Evolutionary conservation across 441 rosid species (phyloP), one percentile per base, ranked within the genome.

Genomic region (Populus trichocarpa): DNA sequence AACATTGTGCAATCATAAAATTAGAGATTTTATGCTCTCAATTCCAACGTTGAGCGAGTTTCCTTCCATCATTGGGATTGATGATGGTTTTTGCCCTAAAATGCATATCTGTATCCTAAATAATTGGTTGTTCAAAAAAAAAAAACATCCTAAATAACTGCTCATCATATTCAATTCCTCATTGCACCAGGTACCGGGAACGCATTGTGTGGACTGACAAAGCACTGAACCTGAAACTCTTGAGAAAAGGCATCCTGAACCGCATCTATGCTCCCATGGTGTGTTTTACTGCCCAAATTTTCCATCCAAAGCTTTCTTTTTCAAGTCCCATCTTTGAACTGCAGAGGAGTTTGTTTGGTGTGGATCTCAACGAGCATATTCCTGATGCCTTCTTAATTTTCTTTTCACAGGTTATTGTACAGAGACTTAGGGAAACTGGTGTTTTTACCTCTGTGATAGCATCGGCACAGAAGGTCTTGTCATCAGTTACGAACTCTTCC

Each of bases 181-280:
- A 57, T 36, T 77, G 46, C 70, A 80, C 38, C 78, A 96, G 99
- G 99, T 96, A 93, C 71, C 88, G 77, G 38, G 95, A 93, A 73
- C 93, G 78, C 53, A 85, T 95, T 13, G 98, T 95, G 46, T 95
- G 99, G 99, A 81, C 90, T 12, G 95, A 95, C 77, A 76, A 79
- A 73, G 50, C 77, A 3, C 35, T 89, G 84, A 93, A 86, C 65
- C 70, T 92, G 80, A 92, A 92, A 78, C 96, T 95, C 69, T 23
- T 90, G 83, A 89, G 85, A 84, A 91, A 88, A 83, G 98, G 97
- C 80, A 88, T 95, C 76, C 79, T 95, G 80, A 88, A 90, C 69
- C 90, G 94, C 82, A 88, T 93, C 79, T 83, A 90, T 84, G 87
- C 91, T 74, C 99, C 96, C 64, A 90, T 91, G 98, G 99, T 95